Conservation (phyloP, 495 filamentous ascomycete genomes). For the Podospora tetraspora region DNA sequence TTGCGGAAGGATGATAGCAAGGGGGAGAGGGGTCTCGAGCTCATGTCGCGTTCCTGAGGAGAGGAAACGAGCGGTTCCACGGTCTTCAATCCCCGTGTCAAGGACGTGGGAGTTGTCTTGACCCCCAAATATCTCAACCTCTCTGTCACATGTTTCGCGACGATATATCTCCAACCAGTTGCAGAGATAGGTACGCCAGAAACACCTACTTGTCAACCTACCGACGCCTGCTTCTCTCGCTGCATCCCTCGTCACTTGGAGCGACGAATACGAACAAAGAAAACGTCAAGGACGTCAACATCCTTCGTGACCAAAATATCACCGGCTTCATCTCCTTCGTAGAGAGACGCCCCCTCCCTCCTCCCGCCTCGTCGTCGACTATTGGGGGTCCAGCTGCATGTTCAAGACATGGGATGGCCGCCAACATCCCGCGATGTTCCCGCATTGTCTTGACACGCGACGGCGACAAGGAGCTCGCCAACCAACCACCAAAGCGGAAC, state of each 20-base stretch:
- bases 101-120: not conserved
- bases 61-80: not conserved
- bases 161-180: not conserved
- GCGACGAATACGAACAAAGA: not conserved
- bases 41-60: too few species aligned
- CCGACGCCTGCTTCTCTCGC: not conserved
- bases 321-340: not conserved
- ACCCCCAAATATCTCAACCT: not conserved
- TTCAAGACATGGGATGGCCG: not conserved
- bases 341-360: not conserved
- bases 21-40: too few species aligned
- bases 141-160: not conserved
- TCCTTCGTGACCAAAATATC: not conserved
- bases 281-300: not conserved
- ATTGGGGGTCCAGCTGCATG: not conserved
- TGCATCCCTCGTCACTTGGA: not conserved
- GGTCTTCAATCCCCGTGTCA: not conserved
- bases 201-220: not conserved
- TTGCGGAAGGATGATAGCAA: not conserved
- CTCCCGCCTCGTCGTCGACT: not conserved
- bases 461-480: not conserved
- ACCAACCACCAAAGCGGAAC: not conserved
- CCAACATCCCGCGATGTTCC: not conserved
- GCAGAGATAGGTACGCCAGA: not conserved
- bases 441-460: not conserved